Conservation (phyloP, 257 asterid genomes). For the Dorcoceras hygrometricum region DNA sequence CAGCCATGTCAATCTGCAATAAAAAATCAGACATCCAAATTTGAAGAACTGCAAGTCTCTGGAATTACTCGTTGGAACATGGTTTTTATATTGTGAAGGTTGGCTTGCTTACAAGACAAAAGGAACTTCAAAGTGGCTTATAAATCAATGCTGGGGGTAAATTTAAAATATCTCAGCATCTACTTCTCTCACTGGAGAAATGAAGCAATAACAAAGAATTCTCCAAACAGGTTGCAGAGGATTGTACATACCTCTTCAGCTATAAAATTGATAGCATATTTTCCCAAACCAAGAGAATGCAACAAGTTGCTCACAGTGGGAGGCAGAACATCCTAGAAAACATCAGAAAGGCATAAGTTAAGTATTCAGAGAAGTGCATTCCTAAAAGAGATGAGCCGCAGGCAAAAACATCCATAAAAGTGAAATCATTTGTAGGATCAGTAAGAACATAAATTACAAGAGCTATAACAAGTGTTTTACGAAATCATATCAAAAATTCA, state of each 20-base stretch:
- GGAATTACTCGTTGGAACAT: neutral
- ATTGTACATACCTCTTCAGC: conserved; percentile 62
- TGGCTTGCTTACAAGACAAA: neutral
- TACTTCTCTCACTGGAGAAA: neutral
- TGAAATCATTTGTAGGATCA: neutral
- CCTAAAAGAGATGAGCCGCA: neutral
- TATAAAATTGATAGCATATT: conserved; percentile 56
- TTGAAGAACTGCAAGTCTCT: neutral
- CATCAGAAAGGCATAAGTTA: conserved; percentile 23
- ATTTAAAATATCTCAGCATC: neutral
- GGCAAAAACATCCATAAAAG: conserved; percentile 9
- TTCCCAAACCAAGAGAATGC: conserved; percentile 63
- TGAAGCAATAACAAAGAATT: neutral
- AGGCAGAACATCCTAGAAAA: conserved; percentile 40
- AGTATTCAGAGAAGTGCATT: neutral
- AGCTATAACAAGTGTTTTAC: neutral
- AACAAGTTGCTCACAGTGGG: conserved; percentile 49
- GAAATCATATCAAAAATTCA: neutral
- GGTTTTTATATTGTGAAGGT: neutral
- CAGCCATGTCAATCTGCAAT: conserved; percentile 69
- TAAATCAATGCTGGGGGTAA: neutral
- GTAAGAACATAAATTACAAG: too few relatives aligned
- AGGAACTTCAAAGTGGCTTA: neutral
- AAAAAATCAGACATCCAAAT: conserved; percentile 12
- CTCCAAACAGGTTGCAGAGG: neutral